These are phyloP conservation scores for Elsinoe necatrix DNA, from an alignment of 2,329 filamentous ascomycete species.

Conservation along the genomic window DNA sequence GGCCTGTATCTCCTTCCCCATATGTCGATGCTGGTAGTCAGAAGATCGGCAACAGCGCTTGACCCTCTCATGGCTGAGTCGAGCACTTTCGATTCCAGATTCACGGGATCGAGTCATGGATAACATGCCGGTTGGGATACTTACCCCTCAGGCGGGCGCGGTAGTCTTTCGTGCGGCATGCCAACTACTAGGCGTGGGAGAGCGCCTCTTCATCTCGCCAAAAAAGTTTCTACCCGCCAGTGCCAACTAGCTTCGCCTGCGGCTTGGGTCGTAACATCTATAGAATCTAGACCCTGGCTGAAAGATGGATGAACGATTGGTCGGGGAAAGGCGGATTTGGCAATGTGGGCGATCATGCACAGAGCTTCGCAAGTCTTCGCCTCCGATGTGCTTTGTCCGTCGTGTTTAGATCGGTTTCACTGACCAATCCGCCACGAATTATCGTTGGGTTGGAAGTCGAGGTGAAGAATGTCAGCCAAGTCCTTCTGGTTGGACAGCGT, in stretches of 20 bases:
- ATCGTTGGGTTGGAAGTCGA: too few relatives aligned
- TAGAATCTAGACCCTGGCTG: neutral
- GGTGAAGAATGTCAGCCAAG: neutral
- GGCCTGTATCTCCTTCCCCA: neutral
- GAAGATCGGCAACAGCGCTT: neutral
- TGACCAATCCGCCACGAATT: neutral
- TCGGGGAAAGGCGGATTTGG: neutral
- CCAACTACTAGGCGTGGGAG: too few relatives aligned
- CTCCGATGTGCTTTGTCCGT: neutral
- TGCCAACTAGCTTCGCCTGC: too few relatives aligned
- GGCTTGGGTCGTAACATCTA: too few relatives aligned
- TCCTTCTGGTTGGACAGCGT: neutral
- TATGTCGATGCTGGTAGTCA: neutral
- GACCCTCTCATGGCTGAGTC: neutral
- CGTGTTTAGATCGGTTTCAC: neutral
- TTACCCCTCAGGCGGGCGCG: too few relatives aligned
- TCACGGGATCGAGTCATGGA: too few relatives aligned
- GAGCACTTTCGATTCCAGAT: too few relatives aligned
- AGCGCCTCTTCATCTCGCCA: too few relatives aligned
- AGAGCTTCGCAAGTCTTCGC: conserved; percentile 1
- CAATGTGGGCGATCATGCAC: neutral
- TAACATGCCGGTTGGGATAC: too few relatives aligned
- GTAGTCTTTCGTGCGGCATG: too few relatives aligned
- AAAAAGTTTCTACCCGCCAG: too few relatives aligned
- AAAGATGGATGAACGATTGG: neutral